Conservation (phyloP, 2,329 filamentous ascomycete genomes). For the Neonectria sp. region DNA sequence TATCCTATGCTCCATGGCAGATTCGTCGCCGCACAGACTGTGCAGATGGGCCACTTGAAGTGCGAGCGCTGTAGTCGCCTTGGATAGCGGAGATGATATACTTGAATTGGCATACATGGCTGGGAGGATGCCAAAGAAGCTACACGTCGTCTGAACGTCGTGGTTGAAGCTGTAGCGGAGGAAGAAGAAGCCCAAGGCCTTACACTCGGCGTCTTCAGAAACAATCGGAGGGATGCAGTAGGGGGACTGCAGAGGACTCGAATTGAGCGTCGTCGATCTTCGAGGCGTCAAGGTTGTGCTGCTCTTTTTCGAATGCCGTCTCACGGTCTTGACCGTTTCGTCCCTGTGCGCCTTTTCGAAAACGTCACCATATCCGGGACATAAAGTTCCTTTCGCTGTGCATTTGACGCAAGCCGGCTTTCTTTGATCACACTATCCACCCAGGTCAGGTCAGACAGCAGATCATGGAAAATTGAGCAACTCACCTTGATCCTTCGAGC, state of each 20-base stretch:
- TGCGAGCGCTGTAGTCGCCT: conserved; percentile 18
- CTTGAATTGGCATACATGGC: conserved; percentile 10
- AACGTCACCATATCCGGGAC: conserved; percentile 10
- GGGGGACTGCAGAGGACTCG: not conserved
- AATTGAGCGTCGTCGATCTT: not conserved
- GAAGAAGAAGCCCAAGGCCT: conserved; percentile 20
- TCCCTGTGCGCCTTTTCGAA: conserved; percentile 12
- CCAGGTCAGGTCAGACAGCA: not conserved
- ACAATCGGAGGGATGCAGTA: not conserved
- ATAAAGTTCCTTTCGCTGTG: not conserved
- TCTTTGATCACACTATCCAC: conserved; percentile 10
- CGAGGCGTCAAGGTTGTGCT: not conserved
- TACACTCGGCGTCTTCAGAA: conserved; percentile 4
- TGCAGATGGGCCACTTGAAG: conserved; percentile 19
- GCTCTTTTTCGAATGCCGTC: not conserved
- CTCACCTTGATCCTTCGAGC: conserved; percentile 9
- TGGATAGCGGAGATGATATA: conserved; percentile 3
- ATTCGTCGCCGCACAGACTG: not conserved
- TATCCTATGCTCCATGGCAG: not conserved
- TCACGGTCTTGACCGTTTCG: conserved; percentile 8
- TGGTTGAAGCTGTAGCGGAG: conserved; percentile 14
- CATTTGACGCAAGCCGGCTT: conserved; percentile 10
- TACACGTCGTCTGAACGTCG: conserved; percentile 13
- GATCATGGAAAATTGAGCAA: not conserved
- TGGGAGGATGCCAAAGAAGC: conserved; percentile 21